Base-by-base conservation (phyloP, 129 eudicot species). In the Flaveria trinervia region DNA sequence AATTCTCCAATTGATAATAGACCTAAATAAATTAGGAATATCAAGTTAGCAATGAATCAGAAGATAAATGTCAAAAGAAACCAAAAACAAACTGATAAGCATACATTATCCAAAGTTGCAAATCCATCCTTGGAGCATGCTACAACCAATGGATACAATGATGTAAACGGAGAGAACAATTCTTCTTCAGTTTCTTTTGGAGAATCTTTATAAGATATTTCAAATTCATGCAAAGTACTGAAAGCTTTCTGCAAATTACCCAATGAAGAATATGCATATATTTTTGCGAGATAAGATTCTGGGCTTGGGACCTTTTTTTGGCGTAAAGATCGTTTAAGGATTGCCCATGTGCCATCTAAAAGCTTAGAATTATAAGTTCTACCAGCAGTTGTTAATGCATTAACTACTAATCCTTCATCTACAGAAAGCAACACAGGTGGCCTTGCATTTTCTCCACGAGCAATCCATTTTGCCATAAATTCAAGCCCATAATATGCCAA, bases 381-480 rank as follows among this genome's bases (percentile, higher is more conserved):
- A 72, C 86, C 89, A 33, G 97, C 96, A 62, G 97, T 91, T 46
- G 83, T 82, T 80, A 95, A 89, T 7, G 93, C 88, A 55, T 92
- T 84, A 36, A 91, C 85, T 17, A 91, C 61, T 68, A 91, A 76
- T 22, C 97, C 97, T 88, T 95, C 96, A 80, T 89, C 87, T 33
- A 83, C 97, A 75, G 89, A 87, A 15, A 75, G 84, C 36, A 73
- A 65, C 67, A 86, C 77, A 4, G 92, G 83, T 12, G 96, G 92
- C 65, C 85, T 82, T 7, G 76, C 83, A 52, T 2, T 62, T 82
- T 89, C 96, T 50, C 89, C 89, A 70, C 75, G 72, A 55, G 82
- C 83, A 74, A 95, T 89, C 99, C 89, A 91, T 80, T 69, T 91
- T 18, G 87, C 99, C 89, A 95, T 81, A 84, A 88, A 95, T 51